phyloP scores from a whole-genome alignment of 1,139 yeast species.

The Debaryomyces sp. region DNA sequence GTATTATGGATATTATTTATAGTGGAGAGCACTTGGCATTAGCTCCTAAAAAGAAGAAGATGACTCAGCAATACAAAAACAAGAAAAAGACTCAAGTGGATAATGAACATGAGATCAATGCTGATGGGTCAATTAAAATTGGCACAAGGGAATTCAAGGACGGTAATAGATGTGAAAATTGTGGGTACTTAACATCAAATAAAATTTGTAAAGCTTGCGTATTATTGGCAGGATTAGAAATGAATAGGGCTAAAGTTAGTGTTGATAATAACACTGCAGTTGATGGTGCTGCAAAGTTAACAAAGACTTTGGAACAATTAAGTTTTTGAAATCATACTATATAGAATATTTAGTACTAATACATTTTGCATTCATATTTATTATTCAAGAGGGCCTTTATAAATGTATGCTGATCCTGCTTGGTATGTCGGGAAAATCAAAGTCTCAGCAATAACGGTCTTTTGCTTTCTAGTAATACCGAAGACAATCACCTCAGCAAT shows the following conservation, averaged over 20 bases:
- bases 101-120: conserved; percentile 52
- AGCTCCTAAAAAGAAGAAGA: conserved; percentile 52
- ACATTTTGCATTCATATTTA: conserved; percentile 1
- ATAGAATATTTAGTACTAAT: conserved; percentile 1
- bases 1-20: conserved; percentile 91
- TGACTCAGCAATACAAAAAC: conserved; percentile 32
- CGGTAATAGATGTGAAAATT: conserved; percentile 79
- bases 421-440: conserved; percentile 53
- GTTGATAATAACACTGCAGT: conserved; percentile 53
- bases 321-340: conserved; percentile 43
- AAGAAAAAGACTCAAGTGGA: conserved; percentile 20
- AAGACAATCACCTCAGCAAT: conserved; percentile 54
- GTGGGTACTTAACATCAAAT: conserved; percentile 92
- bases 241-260: conserved; percentile 63
- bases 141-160: conserved; percentile 42
- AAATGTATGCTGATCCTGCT: conserved; percentile 60
- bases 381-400: conserved; percentile 21
- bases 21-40: conserved; percentile 88
- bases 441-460: conserved; percentile 54
- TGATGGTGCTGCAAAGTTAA: conserved; percentile 70
- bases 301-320: conserved; percentile 66
- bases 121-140: conserved; percentile 63
- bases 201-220: conserved; percentile 92
- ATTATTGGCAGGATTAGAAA: conserved; percentile 80
- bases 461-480: conserved; percentile 50